Evolutionary conservation across 1,284 basidiomycete species (phyloP), one percentile per base, ranked within the genome.

Genomic region (Trichosporon sp.): DNA sequence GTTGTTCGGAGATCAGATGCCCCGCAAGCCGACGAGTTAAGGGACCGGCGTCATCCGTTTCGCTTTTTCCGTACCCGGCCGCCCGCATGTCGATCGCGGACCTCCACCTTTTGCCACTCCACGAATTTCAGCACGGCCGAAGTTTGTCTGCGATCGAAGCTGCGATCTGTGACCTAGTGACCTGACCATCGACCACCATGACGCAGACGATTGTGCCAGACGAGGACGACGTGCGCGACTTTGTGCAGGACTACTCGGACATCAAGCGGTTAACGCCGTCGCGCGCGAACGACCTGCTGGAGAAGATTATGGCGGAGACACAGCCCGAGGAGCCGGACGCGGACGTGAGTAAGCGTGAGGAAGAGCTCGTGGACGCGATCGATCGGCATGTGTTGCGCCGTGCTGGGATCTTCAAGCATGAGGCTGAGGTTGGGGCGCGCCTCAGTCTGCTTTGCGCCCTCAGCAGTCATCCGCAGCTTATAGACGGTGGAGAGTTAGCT

Each of bases 141-240:
- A n/a, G n/a, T n/a, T n/a, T n/a, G n/a, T n/a, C n/a, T n/a, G n/a
- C n/a, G n/a, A n/a, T n/a, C n/a, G n/a, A n/a, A n/a, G n/a, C n/a
- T n/a, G n/a, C n/a, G n/a, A n/a, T n/a, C n/a, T n/a, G n/a, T n/a
- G n/a, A n/a, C n/a, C n/a, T n/a, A n/a, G n/a, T n/a, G n/a, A n/a
- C n/a, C n/a, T n/a, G n/a, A n/a, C n/a, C n/a, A n/a, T n/a, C n/a
- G n/a, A n/a, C n/a, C 44, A 29, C 49, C 49, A 54, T 54, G 49
- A 54, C 49, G 11, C 49, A 54, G 25, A 54, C 49, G 9, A 54
- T 54, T 27, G 13, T 54, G 9, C 49, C 49, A 25, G 66, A 68
- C 66, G 66, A 68, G 60, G 34, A 60, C 57, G 59, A 68, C 59
- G 66, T 65, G n/a, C 59, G 59, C 61, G 66, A 68, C 56, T 68